phyloP scores from a whole-genome alignment of 2,329 filamentous ascomycete species.

The Calonectria hawksworthii region DNA sequence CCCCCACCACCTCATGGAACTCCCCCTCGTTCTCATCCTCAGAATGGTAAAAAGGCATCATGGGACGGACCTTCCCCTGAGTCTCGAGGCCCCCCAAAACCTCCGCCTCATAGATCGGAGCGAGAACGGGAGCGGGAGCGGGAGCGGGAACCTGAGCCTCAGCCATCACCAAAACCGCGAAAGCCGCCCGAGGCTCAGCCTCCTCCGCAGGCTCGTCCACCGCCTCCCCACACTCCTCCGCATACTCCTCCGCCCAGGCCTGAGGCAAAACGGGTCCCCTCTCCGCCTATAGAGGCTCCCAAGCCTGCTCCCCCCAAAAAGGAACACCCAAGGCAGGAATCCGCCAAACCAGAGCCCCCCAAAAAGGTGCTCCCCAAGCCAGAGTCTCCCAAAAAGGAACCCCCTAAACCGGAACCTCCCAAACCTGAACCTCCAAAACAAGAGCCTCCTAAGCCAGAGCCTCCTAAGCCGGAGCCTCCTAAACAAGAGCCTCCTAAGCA shows the following conservation, averaged over 20 bases:
- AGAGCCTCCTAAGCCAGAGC: neutral
- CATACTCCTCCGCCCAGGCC: constrained; percentile 19
- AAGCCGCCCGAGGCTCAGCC: constrained; percentile 40
- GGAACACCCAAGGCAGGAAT: no score
- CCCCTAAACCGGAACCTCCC: neutral
- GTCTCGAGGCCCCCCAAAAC: constrained; percentile 37
- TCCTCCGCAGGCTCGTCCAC: constrained; percentile 32
- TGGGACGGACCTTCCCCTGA: constrained; percentile 48
- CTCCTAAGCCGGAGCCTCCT: neutral
- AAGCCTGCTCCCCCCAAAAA: neutral
- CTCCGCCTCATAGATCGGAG: constrained; percentile 34
- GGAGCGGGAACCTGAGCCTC: constrained; percentile 36
- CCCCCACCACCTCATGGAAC: constrained; percentile 53
- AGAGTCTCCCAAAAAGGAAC: neutral
- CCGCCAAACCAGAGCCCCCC: no score
- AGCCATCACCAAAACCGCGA: constrained; percentile 42
- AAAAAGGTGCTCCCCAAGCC: no score
- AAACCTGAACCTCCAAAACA: neutral
- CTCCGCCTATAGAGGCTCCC: neutral
- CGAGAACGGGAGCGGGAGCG: constrained; percentile 29
- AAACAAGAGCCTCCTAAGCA: neutral
- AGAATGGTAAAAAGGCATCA: constrained; percentile 54
- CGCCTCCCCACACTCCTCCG: constrained; percentile 35
- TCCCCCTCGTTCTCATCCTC: constrained; percentile 42
- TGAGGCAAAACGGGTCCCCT: neutral